Evolutionary conservation across 371 early-diverging fungal genomes (phyloP).

Genomic region (Lichtheimia ramosa): DNA sequence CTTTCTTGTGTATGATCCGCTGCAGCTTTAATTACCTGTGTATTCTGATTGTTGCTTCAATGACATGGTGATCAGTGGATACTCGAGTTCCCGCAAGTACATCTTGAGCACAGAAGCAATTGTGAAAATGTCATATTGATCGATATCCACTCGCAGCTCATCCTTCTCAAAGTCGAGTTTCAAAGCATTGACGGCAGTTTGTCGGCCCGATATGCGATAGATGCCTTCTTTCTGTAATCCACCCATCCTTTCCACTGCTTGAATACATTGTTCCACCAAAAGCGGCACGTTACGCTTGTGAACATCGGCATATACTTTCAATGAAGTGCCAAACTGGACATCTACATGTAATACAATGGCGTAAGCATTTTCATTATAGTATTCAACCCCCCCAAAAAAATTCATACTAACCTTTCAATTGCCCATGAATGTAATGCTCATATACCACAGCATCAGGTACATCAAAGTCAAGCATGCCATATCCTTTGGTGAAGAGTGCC

Average conservation of each 20-base stretch:
- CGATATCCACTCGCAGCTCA: conserved; percentile 45
- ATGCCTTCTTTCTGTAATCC: conserved; percentile 70
- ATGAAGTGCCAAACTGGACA: conserved; percentile 57
- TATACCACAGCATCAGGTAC: conserved; percentile 50
- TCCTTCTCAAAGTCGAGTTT: conserved; percentile 57
- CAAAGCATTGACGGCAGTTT: conserved; percentile 55
- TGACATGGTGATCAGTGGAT: conserved; percentile 48
- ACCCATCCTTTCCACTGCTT: conserved; percentile 61
- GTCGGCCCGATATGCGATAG: conserved; percentile 67
- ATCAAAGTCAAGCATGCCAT: not conserved
- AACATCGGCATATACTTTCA: conserved; percentile 43
- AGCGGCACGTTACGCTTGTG: conserved; percentile 52
- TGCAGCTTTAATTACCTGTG: not conserved
- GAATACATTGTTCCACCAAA: conserved; percentile 52
- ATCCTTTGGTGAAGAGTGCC: not conserved
- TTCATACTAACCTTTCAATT: conserved; percentile 26
- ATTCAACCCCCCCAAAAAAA: no score
- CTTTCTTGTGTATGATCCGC: not conserved
- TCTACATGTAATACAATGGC: conserved; percentile 15
- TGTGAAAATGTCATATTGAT: conserved; percentile 58
- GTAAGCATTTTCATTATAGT: no score
- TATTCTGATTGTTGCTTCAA: no score
- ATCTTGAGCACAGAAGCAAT: conserved; percentile 65
- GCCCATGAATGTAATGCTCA: conserved; percentile 45
- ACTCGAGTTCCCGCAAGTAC: conserved; percentile 63